Percentiles rank a stretch among this genome's conserved stretches.
These are phyloP conservation scores for Wickerhamomyces chambardii DNA, from an alignment of 805 yeast species.

Conservation along the genomic window DNA sequence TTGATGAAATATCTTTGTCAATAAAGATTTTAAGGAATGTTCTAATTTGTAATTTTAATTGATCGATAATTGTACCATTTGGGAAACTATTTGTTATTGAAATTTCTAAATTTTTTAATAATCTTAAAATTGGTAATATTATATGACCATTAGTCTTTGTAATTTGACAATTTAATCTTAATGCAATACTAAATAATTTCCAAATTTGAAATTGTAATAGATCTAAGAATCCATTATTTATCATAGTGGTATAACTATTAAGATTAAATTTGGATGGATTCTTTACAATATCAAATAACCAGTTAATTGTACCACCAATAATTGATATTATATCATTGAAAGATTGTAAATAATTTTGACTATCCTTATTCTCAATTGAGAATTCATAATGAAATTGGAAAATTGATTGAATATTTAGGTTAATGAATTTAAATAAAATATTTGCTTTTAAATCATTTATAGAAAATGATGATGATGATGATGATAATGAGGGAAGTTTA, in stretches of 20 bases:
- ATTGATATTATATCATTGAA: conserved; percentile 1
- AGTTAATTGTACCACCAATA: conserved; percentile 3
- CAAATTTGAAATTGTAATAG: background rate
- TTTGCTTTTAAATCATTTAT: background rate
- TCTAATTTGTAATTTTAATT: background rate
- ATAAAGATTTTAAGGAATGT: conserved; percentile 8
- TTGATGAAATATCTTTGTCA: conserved; percentile 10
- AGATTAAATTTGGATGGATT: conserved; percentile 8
- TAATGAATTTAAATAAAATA: conserved; percentile 6
- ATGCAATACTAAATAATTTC: background rate
- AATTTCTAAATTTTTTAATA: background rate
- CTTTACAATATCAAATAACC: conserved; percentile 10
- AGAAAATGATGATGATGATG: background rate
- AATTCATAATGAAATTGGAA: conserved; percentile 12
- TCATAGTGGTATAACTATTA: too few relatives aligned
- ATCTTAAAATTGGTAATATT: background rate
- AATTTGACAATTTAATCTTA: background rate
- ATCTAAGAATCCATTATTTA: background rate
- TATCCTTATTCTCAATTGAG: conserved; percentile 1
- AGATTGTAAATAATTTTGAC: conserved; percentile 3
- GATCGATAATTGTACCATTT: too few relatives aligned
- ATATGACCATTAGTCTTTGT: too few relatives aligned
- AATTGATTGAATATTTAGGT: conserved; percentile 5
- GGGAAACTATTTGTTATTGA: background rate
- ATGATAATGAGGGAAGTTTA: conserved; percentile 3